Evolutionary conservation across 345 rosid genomes (phyloP).

Genomic region (Camelina laxa): DNA sequence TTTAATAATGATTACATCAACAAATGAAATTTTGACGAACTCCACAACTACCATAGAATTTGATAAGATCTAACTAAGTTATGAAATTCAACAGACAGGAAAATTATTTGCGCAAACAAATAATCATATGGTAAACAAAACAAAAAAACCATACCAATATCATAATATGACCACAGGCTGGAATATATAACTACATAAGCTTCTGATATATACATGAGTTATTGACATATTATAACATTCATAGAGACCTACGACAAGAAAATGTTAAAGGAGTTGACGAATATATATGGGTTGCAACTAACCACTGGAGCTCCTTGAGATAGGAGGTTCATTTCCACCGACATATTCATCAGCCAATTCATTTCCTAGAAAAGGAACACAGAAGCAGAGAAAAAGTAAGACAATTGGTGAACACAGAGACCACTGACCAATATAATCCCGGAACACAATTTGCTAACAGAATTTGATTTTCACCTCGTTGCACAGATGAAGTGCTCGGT

Average conservation of each 20-base stretch:
- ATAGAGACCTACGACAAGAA: conserved; percentile 14
- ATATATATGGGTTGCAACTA: conserved; percentile 28
- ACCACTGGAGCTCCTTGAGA: conserved; percentile 68
- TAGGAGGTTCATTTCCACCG: conserved; percentile 84
- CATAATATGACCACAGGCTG: conserved; percentile 24
- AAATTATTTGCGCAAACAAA: not conserved
- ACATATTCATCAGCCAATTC: conserved; percentile 77
- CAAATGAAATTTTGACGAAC: not conserved
- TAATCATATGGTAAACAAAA: not conserved
- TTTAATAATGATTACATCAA: not conserved
- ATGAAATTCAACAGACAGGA: conserved; percentile 14
- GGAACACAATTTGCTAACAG: conserved; percentile 25
- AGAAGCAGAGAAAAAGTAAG: conserved; percentile 10
- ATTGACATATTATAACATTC: conserved; percentile 16
- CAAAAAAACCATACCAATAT: not conserved
- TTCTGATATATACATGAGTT: conserved; percentile 13
- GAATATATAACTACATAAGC: not conserved
- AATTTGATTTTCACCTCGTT: conserved; percentile 66
- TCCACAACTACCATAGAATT: not conserved
- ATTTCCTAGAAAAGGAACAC: conserved; percentile 58
- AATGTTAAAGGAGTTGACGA: conserved; percentile 15
- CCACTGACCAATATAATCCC: conserved; percentile 18
- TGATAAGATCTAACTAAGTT: conserved; percentile 18
- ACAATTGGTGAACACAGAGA: conserved; percentile 1
- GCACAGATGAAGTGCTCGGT: conserved; percentile 78